A percentile compares a stretch with the other conserved stretches of the same genome.
Conservation (phyloP, 1,284 basidiomycete genomes). For the Tilletia horrida region DNA sequence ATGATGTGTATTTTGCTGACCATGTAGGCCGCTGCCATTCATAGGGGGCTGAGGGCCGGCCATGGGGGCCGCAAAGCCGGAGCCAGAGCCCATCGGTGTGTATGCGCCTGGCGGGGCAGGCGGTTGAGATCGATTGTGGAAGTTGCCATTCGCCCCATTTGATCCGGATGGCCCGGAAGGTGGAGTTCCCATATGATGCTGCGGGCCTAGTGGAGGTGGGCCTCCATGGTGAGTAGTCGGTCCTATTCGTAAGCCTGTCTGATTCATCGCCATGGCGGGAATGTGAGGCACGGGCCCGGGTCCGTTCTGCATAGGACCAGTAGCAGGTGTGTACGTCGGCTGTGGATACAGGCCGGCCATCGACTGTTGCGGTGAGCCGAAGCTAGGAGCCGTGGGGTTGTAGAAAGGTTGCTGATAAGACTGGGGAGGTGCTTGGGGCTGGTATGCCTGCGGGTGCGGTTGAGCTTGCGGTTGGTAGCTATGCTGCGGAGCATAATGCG, state of each 20-base stretch:
- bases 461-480: not conserved
- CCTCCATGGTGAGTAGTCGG: not conserved
- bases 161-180: not conserved
- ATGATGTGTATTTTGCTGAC: not conserved
- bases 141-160: not conserved
- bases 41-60: slow-evolving; percentile 6
- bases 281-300: not conserved
- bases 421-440: not conserved
- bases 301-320: not conserved
- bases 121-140: not conserved
- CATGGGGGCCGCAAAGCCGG: slow-evolving; percentile 14
- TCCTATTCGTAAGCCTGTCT: not conserved
- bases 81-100: slow-evolving; percentile 12
- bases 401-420: slow-evolving; percentile 1
- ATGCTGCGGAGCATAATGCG: not conserved
- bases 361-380: not conserved
- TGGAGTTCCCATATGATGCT: not conserved
- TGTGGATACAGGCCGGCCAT: not conserved
- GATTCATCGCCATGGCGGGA: not conserved
- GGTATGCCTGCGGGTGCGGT: not conserved
- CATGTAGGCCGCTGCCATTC: not conserved
- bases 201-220: slow-evolving; percentile 1
- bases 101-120: slow-evolving; percentile 8
- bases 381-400: not conserved
- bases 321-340: not conserved